Evolutionary conservation across 768 basidiomycete genomes (phyloP).

Genomic region (Pleurotus djamor): DNA sequence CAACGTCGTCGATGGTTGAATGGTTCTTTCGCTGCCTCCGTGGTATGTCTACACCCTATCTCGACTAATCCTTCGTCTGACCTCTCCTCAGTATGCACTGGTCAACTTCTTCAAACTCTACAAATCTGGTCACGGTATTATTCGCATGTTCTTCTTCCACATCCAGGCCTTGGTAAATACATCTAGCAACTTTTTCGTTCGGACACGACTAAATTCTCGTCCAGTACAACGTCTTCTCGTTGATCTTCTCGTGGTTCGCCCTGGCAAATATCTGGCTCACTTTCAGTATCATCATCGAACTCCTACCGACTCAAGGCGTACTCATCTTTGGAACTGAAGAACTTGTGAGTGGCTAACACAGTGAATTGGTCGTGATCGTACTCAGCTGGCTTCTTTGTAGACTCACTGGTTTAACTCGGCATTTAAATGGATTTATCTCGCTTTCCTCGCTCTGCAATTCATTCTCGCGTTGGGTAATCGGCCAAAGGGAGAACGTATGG

Average conservation of each 20-base stretch:
- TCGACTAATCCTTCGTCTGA: neutral
- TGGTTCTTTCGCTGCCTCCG: constrained; percentile 91
- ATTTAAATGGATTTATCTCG: constrained; percentile 85
- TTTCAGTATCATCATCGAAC: constrained; percentile 93
- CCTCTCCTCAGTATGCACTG: constrained; percentile 66
- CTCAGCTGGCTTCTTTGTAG: constrained; percentile 30
- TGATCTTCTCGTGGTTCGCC: constrained; percentile 93
- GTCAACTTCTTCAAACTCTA: constrained; percentile 93
- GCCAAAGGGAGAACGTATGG: constrained; percentile 82
- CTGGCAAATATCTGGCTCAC: constrained; percentile 92
- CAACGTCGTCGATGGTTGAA: constrained; percentile 97
- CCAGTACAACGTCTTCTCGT: constrained; percentile 81
- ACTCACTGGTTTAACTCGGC: constrained; percentile 87
- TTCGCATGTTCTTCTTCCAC: constrained; percentile 97
- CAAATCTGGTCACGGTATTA: constrained; percentile 78
- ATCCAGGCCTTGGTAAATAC: constrained; percentile 64
- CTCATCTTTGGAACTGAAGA: constrained; percentile 69
- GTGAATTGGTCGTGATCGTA: neutral
- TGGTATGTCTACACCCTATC: constrained; percentile 46
- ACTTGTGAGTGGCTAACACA: constrained; percentile 47
- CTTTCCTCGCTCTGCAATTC: constrained; percentile 77
- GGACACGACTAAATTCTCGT: neutral
- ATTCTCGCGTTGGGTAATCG: constrained; percentile 69
- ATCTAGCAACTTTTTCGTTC: neutral
- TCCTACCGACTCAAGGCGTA: constrained; percentile 57